A percentile compares a stretch with the other conserved stretches of the same genome.
Conservation (phyloP, 2,329 filamentous ascomycete genomes). For the Fusarium sp. region DNA sequence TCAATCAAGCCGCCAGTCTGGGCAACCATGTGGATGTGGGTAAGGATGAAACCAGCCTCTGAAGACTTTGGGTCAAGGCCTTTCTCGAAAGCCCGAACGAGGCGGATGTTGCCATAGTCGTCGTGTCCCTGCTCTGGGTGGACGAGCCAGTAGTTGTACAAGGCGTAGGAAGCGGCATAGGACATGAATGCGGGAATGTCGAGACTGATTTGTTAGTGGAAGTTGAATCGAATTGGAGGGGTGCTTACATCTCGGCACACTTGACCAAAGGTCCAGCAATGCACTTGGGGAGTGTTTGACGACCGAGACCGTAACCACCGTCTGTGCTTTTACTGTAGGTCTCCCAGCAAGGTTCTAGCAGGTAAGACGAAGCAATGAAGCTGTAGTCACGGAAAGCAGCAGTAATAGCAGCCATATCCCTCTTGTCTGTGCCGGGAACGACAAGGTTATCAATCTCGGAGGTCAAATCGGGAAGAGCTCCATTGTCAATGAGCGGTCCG, state of each 20-base stretch:
- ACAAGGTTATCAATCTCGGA: constrained; percentile 38
- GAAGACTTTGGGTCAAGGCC: constrained; percentile 89
- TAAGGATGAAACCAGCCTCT: constrained; percentile 95
- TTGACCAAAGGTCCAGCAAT: constrained; percentile 40
- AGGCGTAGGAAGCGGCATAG: constrained; percentile 74
- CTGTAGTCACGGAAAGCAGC: constrained; percentile 39
- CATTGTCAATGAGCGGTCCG: constrained; percentile 34
- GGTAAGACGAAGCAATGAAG: constrained; percentile 37
- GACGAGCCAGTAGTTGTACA: constrained; percentile 75
- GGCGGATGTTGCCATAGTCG: constrained; percentile 77
- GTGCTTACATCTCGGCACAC: constrained; percentile 37
- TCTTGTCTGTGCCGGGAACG: constrained; percentile 28
- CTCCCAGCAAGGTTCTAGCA: constrained; percentile 39
- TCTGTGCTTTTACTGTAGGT: constrained; percentile 32
- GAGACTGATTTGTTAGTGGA: constrained; percentile 17
- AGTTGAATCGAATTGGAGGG: fast-evolving
- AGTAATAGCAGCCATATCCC: constrained; percentile 38
- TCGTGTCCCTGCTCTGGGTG: constrained; percentile 69
- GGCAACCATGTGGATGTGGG: constrained; percentile 95
- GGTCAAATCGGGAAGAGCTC: constrained; percentile 35
- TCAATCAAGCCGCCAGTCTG: constrained; percentile 83
- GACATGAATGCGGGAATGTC: constrained; percentile 44
- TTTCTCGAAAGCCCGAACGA: constrained; percentile 91
- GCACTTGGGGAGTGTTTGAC: constrained; percentile 37
- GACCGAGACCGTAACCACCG: constrained; percentile 32